phyloP scores from a whole-genome alignment of 805 yeast genomes.

The Wickerhamomyces ciferrii region DNA sequence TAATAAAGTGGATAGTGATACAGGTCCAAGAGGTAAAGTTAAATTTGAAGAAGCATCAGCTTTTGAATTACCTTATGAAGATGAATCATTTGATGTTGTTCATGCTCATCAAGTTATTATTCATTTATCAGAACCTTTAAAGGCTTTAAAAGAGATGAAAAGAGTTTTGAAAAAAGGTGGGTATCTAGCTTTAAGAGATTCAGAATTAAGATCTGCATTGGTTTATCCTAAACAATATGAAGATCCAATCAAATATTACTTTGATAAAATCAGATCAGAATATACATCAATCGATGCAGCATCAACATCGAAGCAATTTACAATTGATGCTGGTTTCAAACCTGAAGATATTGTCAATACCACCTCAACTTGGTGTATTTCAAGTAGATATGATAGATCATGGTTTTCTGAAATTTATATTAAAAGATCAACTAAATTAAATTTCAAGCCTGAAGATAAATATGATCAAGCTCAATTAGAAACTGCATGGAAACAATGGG shows the following conservation, averaged over 20 bases:
- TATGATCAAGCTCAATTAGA: not conserved
- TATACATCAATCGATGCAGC: not conserved
- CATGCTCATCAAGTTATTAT: slow-evolving; percentile 33
- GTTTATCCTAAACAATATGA: slow-evolving; percentile 19
- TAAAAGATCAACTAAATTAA: not conserved
- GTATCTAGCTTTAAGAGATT: slow-evolving; percentile 27
- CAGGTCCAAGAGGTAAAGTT: not conserved
- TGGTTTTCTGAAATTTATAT: not conserved
- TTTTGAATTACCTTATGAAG: slow-evolving; percentile 27
- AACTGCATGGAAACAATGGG: not conserved
- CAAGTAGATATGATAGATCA: not conserved
- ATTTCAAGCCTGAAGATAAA: not conserved
- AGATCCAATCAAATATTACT: not conserved
- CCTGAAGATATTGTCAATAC: not conserved
- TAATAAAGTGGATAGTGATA: not conserved
- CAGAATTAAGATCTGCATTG: slow-evolving; percentile 18
- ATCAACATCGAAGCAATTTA: not conserved
- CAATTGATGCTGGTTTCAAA: not conserved
- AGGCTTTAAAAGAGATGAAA: slow-evolving; percentile 29
- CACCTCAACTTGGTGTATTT: not conserved
- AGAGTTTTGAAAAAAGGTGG: slow-evolving; percentile 32
- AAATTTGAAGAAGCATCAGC: slow-evolving; percentile 22
- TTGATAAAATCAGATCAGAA: not conserved
- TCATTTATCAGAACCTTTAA: slow-evolving; percentile 29
- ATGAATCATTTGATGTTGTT: slow-evolving; percentile 33